Evolutionary conservation across 768 basidiomycete species (phyloP).

Genomic region (Xerocomus spinulosus): DNA sequence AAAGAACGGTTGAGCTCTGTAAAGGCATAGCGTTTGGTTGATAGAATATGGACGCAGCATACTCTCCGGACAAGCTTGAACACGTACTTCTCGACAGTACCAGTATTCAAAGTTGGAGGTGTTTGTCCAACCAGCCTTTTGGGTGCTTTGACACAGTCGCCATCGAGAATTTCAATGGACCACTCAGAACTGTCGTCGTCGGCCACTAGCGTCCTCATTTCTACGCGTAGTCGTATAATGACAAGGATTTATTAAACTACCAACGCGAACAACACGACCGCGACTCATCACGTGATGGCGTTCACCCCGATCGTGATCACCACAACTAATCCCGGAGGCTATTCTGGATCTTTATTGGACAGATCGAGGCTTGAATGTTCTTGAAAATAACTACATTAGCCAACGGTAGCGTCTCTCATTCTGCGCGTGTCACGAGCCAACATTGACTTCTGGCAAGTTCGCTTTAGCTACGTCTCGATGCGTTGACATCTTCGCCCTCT

Average conservation of each 20-base stretch:
- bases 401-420: too few species aligned
- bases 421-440: too few species aligned
- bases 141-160: conserved; percentile 6
- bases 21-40: conserved; percentile 1
- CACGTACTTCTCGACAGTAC: conserved; percentile 14
- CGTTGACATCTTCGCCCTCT: too few species aligned
- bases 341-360: too few species aligned
- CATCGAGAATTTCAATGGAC: conserved; percentile 32
- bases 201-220: conserved; percentile 12
- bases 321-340: too few species aligned
- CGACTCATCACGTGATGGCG: conserved; percentile 18
- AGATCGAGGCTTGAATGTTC: too few species aligned
- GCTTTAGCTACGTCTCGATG: too few species aligned
- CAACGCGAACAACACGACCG: not conserved
- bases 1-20: conserved; percentile 21
- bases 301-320: not conserved
- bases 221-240: conserved; percentile 2
- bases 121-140: conserved; percentile 21
- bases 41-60: conserved; percentile 9
- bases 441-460: too few species aligned
- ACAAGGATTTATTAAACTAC: not conserved
- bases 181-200: conserved; percentile 25
- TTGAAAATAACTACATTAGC: too few species aligned
- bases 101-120: not conserved
- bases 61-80: conserved; percentile 1